Conservation (phyloP, 192 early-diverging fungal genomes). For the Dispira parvispora region DNA sequence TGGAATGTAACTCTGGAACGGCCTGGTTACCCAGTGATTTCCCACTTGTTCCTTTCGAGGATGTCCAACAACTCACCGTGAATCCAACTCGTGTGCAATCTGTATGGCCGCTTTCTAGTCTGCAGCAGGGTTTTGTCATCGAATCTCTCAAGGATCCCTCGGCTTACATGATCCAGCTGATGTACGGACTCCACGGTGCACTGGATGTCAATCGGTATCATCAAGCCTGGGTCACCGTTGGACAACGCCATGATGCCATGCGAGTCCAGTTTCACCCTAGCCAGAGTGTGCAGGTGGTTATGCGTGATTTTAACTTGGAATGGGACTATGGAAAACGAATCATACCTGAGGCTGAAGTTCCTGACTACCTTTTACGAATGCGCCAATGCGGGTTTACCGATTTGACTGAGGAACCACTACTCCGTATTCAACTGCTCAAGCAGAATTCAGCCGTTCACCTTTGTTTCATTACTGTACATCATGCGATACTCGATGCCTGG, state of each 20-base stretch:
- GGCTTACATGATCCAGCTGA: slow-evolving; percentile 4
- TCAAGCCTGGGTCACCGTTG: not conserved
- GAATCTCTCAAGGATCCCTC: slow-evolving; percentile 6
- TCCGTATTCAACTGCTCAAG: not conserved
- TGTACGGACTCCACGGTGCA: not conserved
- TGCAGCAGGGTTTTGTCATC: slow-evolving; percentile 8
- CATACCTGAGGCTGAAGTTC: not conserved
- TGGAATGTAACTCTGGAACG: not conserved
- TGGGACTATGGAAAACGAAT: not conserved
- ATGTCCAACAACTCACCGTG: not conserved
- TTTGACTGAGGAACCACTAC: not conserved
- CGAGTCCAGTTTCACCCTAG: not conserved
- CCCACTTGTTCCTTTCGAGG: not conserved
- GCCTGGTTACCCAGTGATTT: too few species aligned
- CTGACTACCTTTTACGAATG: not conserved
- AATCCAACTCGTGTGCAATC: not conserved
- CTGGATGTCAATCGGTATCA: not conserved
- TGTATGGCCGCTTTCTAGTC: not conserved
- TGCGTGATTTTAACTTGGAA: not conserved
- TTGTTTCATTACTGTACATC: not conserved
- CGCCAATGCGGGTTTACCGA: too few species aligned
- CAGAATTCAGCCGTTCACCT: not conserved
- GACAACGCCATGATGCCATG: not conserved
- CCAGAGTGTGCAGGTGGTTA: not conserved
- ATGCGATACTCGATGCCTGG: slow-evolving; percentile 11